Evolutionary conservation across 768 basidiomycete genomes (phyloP), one percentile per base, ranked within the genome.

Genomic region (Tulasnella sp.): DNA sequence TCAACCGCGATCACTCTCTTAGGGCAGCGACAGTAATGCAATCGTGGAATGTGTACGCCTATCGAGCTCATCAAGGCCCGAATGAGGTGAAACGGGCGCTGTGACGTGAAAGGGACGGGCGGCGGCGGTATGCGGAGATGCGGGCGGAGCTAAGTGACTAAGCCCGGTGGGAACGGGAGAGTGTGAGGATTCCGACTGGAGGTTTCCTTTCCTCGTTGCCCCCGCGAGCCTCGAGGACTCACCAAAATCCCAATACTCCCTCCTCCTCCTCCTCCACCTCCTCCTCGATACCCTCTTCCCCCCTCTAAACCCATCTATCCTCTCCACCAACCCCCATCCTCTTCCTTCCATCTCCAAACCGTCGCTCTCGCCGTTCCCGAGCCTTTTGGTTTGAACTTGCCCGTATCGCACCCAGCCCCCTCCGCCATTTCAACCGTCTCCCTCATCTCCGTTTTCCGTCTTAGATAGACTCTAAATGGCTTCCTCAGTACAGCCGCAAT

Each of bases 141-240:
- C 34, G 27, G 8, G 0, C 62, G 62, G 62, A 19, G 0, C 1
- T 68, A 68, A 10, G 62, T 27, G 62, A 68, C 31, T 31, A 68
- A 31, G 62, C 6, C 62, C 62, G 62, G 27, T 68, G 62, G 62
- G 62, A 68, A 68, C 62, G 31, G 9, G 34, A 36, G 62, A 68
- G 62, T 68, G 62, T 68, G 62, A 68, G 62, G 62, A 68, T 68
- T 68, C 62, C 31, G 62, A 68, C 62, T 68, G 62, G 31, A 68
- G 62, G 62, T 68, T 68, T 68, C 62, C 62, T 68, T 68, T 68
- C 62, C 62, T 68, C 62, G 62, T 68, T 68, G 62, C 62, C 62
- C 62, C 62, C 62, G 62, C 62, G 62, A 68, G 62, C 62, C 62
- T 68, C 62, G 62, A 68, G 62, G 62, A 68, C 62, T 68, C 62